These are phyloP conservation scores for Coemansia sp. DNA, from an alignment of 192 early-diverging fungal species.

Conservation along the genomic window DNA sequence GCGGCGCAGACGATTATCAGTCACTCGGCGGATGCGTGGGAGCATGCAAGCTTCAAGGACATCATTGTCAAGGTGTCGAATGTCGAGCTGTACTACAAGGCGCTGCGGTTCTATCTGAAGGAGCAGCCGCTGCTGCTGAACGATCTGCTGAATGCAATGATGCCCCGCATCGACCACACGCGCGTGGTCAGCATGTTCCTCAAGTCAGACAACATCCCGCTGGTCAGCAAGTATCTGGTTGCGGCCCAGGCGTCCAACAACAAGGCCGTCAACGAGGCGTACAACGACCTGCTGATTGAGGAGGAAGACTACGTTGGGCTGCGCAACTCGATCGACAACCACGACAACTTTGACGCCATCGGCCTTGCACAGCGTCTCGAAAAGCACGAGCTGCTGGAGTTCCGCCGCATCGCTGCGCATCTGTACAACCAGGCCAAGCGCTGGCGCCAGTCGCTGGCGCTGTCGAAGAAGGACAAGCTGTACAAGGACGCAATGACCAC, in stretches of 20 bases:
- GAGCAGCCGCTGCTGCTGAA: conserved; percentile 94
- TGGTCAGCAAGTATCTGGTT: conserved; percentile 96
- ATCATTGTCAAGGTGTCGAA: conserved; percentile 97
- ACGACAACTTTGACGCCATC: conserved; percentile 94
- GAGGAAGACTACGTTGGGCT: conserved; percentile 96
- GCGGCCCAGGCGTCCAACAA: conserved; percentile 95
- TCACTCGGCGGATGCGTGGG: conserved; percentile 95
- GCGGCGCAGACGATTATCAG: conserved; percentile 94
- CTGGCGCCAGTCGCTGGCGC: conserved; percentile 91
- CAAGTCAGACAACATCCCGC: conserved; percentile 96
- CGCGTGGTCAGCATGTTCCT: conserved; percentile 97
- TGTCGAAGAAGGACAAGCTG: conserved; percentile 96
- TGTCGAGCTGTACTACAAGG: conserved; percentile 98
- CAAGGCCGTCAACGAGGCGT: conserved; percentile 91
- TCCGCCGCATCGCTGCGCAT: conserved; percentile 95
- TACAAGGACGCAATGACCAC: conserved; percentile 99
- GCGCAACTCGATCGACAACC: conserved; percentile 91
- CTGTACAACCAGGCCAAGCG: conserved; percentile 96
- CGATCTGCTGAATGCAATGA: conserved; percentile 87
- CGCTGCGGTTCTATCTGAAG: conserved; percentile 93
- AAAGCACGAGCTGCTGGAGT: conserved; percentile 96
- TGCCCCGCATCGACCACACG: conserved; percentile 93
- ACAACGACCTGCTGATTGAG: conserved; percentile 96
- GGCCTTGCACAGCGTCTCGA: conserved; percentile 89
- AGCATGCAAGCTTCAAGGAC: conserved; percentile 96